Evolutionary conservation across 257 asterid genomes (phyloP).

Genomic region (Mentha longifolia): DNA sequence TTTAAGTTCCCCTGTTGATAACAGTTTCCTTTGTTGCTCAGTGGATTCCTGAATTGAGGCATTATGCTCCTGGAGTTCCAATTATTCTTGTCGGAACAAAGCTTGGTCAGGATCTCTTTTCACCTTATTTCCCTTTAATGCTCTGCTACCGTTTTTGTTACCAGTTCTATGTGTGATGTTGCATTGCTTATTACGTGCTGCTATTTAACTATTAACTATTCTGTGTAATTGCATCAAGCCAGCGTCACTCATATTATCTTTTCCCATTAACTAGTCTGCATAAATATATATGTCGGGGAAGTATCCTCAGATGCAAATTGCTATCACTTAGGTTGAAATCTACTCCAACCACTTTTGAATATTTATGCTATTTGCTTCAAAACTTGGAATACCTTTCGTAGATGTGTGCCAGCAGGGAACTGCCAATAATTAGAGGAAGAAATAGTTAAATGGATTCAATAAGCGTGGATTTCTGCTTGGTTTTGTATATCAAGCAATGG

Average conservation of each 20-base stretch:
- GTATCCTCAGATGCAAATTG: neutral
- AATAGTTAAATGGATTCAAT: neutral
- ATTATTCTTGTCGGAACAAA: slow-evolving; percentile 93
- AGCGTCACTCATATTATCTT: neutral
- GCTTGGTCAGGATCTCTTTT: slow-evolving; percentile 65
- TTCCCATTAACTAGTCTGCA: slow-evolving; percentile 9
- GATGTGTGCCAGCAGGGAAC: neutral
- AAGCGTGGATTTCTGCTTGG: neutral
- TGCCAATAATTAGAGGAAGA: neutral
- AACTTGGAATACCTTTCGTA: neutral
- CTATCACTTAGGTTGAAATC: neutral
- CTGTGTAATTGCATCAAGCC: neutral
- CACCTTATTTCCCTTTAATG: slow-evolving; percentile 27
- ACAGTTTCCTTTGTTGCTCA: slow-evolving; percentile 44
- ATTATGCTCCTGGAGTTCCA: slow-evolving; percentile 92
- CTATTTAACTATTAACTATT: slow-evolving; percentile 2
- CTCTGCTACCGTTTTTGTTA: neutral
- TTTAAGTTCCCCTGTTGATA: slow-evolving; percentile 27
- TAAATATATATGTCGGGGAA: neutral
- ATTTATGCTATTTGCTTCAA: neutral
- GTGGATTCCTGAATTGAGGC: slow-evolving; percentile 98
- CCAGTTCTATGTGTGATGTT: neutral
- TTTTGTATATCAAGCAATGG: neutral
- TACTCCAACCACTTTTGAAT: neutral
- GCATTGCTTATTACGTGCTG: neutral